Conservation (phyloP, 805 yeast genomes). For the Ogataea trehaloabstinens region DNA sequence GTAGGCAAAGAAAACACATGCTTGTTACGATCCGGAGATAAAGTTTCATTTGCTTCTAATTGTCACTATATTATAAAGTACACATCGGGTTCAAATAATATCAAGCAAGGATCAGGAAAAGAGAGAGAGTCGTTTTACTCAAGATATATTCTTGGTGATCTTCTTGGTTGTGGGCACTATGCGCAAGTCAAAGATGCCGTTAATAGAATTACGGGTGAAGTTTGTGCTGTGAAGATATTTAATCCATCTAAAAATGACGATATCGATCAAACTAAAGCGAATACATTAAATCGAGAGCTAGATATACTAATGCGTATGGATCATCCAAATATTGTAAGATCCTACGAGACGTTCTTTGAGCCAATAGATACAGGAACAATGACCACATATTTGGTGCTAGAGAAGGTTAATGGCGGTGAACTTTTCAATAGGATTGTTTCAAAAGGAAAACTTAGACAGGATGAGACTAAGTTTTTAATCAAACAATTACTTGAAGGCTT, state of each 20-base stretch:
- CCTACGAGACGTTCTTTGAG: slow-evolving; percentile 54
- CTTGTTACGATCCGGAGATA: slow-evolving; percentile 63
- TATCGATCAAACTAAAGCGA: slow-evolving; percentile 15
- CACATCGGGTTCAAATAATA: slow-evolving; percentile 5
- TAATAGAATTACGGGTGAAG: slow-evolving; percentile 53
- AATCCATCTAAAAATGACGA: slow-evolving; percentile 35
- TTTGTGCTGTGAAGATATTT: slow-evolving; percentile 74
- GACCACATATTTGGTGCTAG: slow-evolving; percentile 63
- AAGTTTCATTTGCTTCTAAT: slow-evolving; percentile 46
- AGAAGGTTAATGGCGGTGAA: slow-evolving; percentile 74
- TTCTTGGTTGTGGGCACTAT: slow-evolving; percentile 75
- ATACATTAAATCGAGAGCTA: slow-evolving; percentile 59
- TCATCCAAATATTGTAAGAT: slow-evolving; percentile 69
- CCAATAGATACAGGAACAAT: slow-evolving; percentile 45
- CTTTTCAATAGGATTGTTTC: slow-evolving; percentile 67
- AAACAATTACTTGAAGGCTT: slow-evolving; percentile 58
- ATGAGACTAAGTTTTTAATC: slow-evolving; percentile 61
- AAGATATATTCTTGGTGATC: slow-evolving; percentile 53
- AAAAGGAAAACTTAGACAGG: slow-evolving; percentile 58
- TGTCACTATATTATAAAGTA: slow-evolving; percentile 32
- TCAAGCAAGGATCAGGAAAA: slow-evolving; percentile 10
- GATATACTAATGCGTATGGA: slow-evolving; percentile 60
- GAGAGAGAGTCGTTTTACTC: slow-evolving; percentile 50
- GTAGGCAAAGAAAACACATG: slow-evolving; percentile 48
- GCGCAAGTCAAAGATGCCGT: slow-evolving; percentile 76